A percentile compares a stretch with the other conserved stretches of the same genome.
These are phyloP conservation scores for Neodidymelliopsis sp. DNA, from an alignment of 2,329 filamentous ascomycete species.

Conservation along the genomic window DNA sequence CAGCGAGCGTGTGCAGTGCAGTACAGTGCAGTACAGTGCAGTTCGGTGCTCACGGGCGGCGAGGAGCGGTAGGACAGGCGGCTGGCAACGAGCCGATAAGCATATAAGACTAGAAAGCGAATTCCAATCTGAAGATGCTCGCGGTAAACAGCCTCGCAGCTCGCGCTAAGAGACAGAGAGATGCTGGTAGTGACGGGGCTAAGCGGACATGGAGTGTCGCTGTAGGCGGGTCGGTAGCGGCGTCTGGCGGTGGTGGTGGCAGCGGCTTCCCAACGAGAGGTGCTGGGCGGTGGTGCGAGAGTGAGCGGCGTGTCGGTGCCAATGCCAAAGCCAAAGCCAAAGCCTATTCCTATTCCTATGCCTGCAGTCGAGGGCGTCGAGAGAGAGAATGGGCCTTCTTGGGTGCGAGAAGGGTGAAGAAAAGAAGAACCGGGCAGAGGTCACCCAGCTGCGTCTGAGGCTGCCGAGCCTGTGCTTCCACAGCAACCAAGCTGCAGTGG, in stretches of 20 bases:
- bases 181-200: conserved; percentile 26
- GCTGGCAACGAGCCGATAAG: conserved; percentile 38
- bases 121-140: conserved; percentile 52
- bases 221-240: conserved; percentile 31
- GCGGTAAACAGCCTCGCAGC: conserved; percentile 31
- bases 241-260: conserved; percentile 9
- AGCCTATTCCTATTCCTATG: conserved; percentile 24
- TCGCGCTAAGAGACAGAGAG: conserved; percentile 23
- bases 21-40: conserved; percentile 19
- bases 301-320: conserved; percentile 33
- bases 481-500: conserved; percentile 31
- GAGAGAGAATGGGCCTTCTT: conserved; percentile 45
- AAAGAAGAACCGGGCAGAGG: conserved; percentile 35
- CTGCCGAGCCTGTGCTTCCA: conserved; percentile 36
- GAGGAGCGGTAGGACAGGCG: conserved; percentile 27
- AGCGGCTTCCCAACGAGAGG: conserved; percentile 29
- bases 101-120: conserved; percentile 50
- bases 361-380: conserved; percentile 19
- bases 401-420: conserved; percentile 50
- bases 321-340: conserved; percentile 19
- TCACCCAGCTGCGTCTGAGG: conserved; percentile 49
- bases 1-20: conserved; percentile 35
- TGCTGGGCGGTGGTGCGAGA: conserved; percentile 37
- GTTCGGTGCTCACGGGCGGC: conserved; percentile 28
- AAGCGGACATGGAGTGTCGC: conserved; percentile 29